Evolutionary conservation across 495 filamentous ascomycete genomes (phyloP), one percentile per base, ranked within the genome.

Genomic region (Lentithecium fluviatile): DNA sequence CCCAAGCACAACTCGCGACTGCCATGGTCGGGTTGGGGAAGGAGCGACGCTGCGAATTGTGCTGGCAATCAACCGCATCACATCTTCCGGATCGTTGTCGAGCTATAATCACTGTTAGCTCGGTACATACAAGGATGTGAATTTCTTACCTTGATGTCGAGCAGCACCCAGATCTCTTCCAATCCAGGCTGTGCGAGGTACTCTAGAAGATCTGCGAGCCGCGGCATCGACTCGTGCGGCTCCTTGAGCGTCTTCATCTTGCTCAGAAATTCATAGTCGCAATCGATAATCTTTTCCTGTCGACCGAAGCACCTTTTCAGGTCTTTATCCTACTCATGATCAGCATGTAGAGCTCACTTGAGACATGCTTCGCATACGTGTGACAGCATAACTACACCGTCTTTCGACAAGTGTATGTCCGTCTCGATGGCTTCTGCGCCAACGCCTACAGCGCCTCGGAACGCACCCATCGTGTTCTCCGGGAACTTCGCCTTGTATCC

Each of bases 391-490:
- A 97, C 87, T 0, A 95, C 85, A 10, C 86, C 84, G 70, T 97
- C 93, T 54, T 81, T 84, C 1, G 89, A 85, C 21, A 95, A 69
- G 65, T 95, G 93, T 17, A 97, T 69, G 70, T 97, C 92, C 8
- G 90, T 90, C 74, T 97, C 93, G 17, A 97, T 75, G 0, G 89
- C 92, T 69, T 96, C 81, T 2, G 86, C 83, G 25, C 91, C 90
- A 23, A 82, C 83, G 15, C 81, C 74, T 0, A 91, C 78, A 4
- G 92, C 93, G 2, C 77, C 85, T 42, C 77, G 74, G 74, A 96
- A 94, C 7, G 89, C 88, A 13, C 74, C 77, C 78, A 96, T 82
- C 2, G 89, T 87, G 72, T 97, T 97, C 74, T 97, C 93, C 0
- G 93, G 91, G 64, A 82, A 88, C 37, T 80, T 78, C 0, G 80